phyloP scores from a whole-genome alignment of 139 green algal species.

The Chlamydomonas sp. region DNA sequence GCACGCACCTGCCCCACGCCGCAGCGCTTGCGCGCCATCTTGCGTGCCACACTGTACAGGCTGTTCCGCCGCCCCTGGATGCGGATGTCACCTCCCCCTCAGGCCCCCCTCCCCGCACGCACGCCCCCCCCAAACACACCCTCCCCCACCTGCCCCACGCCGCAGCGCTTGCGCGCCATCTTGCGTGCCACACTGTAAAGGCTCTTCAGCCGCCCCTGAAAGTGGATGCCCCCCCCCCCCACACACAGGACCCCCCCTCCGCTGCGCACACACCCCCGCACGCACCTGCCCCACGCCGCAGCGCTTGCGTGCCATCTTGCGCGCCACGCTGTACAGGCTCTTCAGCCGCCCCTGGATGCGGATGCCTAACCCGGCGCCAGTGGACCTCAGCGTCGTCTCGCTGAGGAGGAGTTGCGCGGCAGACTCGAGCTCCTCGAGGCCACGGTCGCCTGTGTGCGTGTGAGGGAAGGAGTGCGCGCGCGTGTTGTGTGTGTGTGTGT shows the following conservation, averaged over 20 bases:
- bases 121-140: too few relatives aligned
- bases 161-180: too few relatives aligned
- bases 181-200: too few relatives aligned
- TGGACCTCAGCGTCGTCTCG: conserved; percentile 35
- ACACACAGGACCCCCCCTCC: too few relatives aligned
- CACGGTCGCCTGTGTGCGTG: background rate
- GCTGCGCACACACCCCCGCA: background rate
- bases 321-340: conserved; percentile 71
- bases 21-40: conserved; percentile 83
- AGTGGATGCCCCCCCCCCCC: too few relatives aligned
- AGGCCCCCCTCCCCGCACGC: too few relatives aligned
- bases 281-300: conserved; percentile 22
- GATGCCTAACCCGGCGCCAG: conserved; percentile 19
- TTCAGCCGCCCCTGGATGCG: conserved; percentile 73
- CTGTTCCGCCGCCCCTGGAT: conserved; percentile 79
- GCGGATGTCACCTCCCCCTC: too few relatives aligned
- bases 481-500: too few relatives aligned
- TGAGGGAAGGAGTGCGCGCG: background rate
- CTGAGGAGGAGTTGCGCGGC: conserved; percentile 31
- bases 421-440: conserved; percentile 51
- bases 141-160: too few relatives aligned
- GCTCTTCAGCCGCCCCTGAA: too few relatives aligned
- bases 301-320: conserved; percentile 85
- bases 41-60: conserved; percentile 72
- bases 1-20: background rate